Conservation (phyloP, 805 yeast species). For the Yarrowia osloensis region DNA sequence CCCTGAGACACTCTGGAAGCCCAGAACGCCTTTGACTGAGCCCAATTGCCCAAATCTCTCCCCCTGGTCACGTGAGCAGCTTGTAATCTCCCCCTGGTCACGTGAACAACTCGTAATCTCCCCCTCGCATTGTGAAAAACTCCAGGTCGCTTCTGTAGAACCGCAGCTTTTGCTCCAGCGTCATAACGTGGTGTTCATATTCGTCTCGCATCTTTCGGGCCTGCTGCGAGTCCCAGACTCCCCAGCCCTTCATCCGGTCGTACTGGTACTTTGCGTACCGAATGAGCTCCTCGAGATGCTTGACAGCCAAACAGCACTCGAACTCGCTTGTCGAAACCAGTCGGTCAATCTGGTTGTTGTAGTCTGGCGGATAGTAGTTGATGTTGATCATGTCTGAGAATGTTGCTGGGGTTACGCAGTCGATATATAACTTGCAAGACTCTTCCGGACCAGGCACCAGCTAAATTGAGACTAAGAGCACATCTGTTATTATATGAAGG, state of each 20-base stretch:
- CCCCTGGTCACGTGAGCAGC: neutral
- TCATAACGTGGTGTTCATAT: neutral
- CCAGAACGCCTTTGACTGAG: too few species aligned
- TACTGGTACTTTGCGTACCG: conserved; percentile 8
- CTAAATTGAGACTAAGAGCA: too few species aligned
- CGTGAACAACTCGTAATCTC: neutral
- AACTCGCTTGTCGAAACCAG: neutral
- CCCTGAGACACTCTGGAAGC: neutral
- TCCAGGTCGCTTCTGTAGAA: conserved; percentile 18
- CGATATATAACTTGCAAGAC: too few species aligned
- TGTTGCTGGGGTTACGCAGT: neutral
- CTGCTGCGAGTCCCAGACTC: neutral
- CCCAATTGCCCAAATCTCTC: neutral
- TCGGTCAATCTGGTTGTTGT: neutral
- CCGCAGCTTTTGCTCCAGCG: neutral
- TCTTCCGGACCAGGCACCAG: too few species aligned
- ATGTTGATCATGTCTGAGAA: neutral
- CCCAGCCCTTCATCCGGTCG: neutral
- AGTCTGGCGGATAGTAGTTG: neutral
- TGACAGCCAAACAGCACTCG: conserved; percentile 1
- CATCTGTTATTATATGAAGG: neutral
- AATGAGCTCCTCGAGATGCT: conserved; percentile 11
- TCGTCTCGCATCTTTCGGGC: neutral
- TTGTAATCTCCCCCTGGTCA: neutral
- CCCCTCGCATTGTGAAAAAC: neutral